These are phyloP conservation scores for Syzygium oleosum DNA, from an alignment of 345 rosid genomes.

Conservation along the genomic window DNA sequence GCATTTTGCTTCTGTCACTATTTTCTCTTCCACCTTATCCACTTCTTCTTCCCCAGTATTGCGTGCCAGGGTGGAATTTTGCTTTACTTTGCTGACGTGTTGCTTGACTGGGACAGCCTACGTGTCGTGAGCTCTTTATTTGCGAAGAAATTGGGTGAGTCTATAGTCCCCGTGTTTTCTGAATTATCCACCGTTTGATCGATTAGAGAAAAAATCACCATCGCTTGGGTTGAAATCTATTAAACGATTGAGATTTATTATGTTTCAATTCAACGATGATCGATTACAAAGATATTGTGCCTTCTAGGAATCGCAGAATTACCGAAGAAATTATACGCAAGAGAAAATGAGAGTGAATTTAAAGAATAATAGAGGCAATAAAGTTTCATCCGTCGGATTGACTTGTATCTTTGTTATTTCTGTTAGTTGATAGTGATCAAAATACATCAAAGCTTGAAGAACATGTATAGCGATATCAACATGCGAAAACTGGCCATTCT, in stretches of 20 bases:
- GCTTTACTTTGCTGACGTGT: neutral
- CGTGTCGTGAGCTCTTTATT: neutral
- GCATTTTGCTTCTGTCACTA: neutral
- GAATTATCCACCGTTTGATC: neutral
- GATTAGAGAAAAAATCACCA: accelerated
- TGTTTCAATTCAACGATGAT: neutral
- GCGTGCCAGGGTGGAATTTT: neutral
- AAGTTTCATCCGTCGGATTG: neutral
- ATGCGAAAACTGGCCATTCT: neutral
- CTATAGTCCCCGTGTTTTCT: neutral
- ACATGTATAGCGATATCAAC: neutral
- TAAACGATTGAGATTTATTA: neutral
- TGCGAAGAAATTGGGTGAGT: neutral
- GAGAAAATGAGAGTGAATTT: neutral
- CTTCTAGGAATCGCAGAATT: neutral
- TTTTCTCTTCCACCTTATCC: neutral
- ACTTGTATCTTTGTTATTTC: neutral
- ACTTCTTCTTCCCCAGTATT: neutral
- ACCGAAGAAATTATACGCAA: neutral
- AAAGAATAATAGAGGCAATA: neutral
- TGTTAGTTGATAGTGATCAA: neutral
- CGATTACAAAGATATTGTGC: neutral
- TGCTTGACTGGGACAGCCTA: neutral
- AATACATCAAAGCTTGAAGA: neutral
- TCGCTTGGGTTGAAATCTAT: accelerated